phyloP scores from a whole-genome alignment of 352 stramenopile genomes.

The Pythium periplocum region DNA sequence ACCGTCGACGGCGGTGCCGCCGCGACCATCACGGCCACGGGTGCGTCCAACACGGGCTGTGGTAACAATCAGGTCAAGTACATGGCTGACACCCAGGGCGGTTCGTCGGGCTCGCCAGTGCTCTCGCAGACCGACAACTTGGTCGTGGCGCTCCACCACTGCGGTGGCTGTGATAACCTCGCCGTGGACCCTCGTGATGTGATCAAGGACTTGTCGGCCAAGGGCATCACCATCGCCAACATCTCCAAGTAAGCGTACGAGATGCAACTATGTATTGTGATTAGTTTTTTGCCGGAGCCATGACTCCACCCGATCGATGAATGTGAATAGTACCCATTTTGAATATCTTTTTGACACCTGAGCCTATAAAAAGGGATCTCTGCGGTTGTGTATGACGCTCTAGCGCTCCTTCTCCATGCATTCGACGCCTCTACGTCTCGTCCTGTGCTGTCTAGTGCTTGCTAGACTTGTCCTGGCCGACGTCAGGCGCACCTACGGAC shows the following conservation, averaged over 20 bases:
- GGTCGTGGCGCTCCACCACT: slow-evolving; percentile 29
- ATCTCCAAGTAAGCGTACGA: slow-evolving; percentile 1
- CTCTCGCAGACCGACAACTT: slow-evolving; percentile 21
- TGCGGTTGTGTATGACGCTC: too few species aligned
- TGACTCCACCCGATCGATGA: too few species aligned
- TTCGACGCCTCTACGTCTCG: too few species aligned
- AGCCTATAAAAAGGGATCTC: too few species aligned
- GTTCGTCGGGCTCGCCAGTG: slow-evolving; percentile 22
- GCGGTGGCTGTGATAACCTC: slow-evolving; percentile 26
- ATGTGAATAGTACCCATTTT: too few species aligned
- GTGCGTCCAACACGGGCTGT: slow-evolving; percentile 7
- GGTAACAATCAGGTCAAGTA: slow-evolving; percentile 29
- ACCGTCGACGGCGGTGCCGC: slow-evolving; percentile 9
- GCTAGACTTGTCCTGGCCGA: too few species aligned
- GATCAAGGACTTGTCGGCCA: slow-evolving; percentile 9
- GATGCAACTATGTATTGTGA: background rate
- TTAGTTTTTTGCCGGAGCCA: background rate
- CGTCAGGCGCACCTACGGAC: slow-evolving; percentile 33
- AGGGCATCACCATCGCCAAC: slow-evolving; percentile 12
- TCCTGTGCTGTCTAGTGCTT: too few species aligned
- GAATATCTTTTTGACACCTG: too few species aligned
- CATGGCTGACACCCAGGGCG: slow-evolving; percentile 24
- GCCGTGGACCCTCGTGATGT: slow-evolving; percentile 11
- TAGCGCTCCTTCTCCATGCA: too few species aligned
- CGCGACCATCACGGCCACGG: slow-evolving; percentile 8